Evolutionary conservation across 768 basidiomycete genomes (phyloP), one percentile per base, ranked within the genome.

Genomic region (Pseudohyphozyma bogoriensis): DNA sequence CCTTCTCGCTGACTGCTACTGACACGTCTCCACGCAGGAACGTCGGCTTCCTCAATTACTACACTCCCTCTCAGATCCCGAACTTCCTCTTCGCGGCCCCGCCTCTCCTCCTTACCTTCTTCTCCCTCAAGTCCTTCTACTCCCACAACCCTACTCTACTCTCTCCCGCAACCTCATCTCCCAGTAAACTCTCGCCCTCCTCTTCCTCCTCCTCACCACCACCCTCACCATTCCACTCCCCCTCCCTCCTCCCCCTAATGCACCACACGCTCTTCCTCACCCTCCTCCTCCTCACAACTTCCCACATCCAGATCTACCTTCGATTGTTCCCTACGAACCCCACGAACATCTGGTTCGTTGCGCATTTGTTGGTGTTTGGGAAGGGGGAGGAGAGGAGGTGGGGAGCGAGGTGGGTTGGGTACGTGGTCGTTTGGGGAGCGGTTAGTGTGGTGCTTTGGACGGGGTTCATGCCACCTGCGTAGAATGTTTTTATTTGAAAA

Each of bases 391-490:
- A 58, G 55, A 60, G 22, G 58, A 53, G 37, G 12, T 77, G 73
- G 70, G 85, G 82, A 4, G 77, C 72, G 72, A 46, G 60, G 28
- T 96, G 90, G 87, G 75, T 91, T 4, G 71, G 73, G 15, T 99
- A 91, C 87, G 83, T 81, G 56, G 70, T 85, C 1, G 63, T 85
- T 0, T 97, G 92, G 90, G 84, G 86, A 5, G 73, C 77, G 2
- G 68, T 83, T 22, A 83, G 83, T 15, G 72, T 84, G 24, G 78
- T 89, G 6, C 76, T 93, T 0, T 97, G 90, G 91, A 80, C 78
- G 2, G 80, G 81, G 3, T 92, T 91, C 70, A 78, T 93, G 33
- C 93, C 93, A 0, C 93, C 93, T n/a, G 93, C 92, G 0, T 93
- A 49, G 46, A 16, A n/a, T n/a, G n/a, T n/a, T n/a, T n/a, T n/a